Conservation (phyloP, 2,329 filamentous ascomycete species). For the Xylariaceae sp. region DNA sequence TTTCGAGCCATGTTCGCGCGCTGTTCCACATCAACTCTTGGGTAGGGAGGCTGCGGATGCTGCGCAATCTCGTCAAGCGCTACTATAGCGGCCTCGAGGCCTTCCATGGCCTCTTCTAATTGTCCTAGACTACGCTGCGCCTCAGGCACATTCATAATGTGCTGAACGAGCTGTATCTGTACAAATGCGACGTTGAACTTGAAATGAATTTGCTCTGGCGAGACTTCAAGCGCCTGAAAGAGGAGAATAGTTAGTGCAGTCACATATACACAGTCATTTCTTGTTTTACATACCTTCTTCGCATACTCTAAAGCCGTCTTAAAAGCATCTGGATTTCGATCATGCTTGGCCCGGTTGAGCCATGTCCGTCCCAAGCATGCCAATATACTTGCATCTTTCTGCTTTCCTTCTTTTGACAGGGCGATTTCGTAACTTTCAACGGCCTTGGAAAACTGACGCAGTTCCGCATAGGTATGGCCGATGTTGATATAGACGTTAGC, state of each 20-base stretch:
- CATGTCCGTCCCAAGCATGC: constrained; percentile 84
- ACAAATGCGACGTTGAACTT: constrained; percentile 98
- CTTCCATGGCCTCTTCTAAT: constrained; percentile 71
- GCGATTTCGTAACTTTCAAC: constrained; percentile 94
- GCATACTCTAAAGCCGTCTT: constrained; percentile 55
- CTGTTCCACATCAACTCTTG: constrained; percentile 83
- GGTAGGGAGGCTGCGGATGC: constrained; percentile 72
- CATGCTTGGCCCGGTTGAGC: constrained; percentile 68
- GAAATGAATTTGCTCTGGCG: constrained; percentile 80
- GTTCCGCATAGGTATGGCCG: constrained; percentile 85
- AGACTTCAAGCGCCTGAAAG: constrained; percentile 63
- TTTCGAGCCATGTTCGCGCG: constrained; percentile 96
- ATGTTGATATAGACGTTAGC: constrained; percentile 86
- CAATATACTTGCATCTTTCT: constrained; percentile 69
- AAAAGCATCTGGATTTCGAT: constrained; percentile 54
- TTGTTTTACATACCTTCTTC: constrained; percentile 47
- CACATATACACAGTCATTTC: background rate
- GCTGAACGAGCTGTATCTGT: constrained; percentile 85
- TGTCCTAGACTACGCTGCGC: constrained; percentile 72
- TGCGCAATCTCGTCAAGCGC: constrained; percentile 58
- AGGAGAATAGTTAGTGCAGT: constrained; percentile 22
- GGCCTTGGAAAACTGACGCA: constrained; percentile 83
- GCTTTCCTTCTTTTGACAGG: constrained; percentile 67
- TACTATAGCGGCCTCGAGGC: constrained; percentile 80
- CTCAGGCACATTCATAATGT: constrained; percentile 69